These are phyloP conservation scores for Fusarium brachygibbosum DNA, from an alignment of 2,329 filamentous ascomycete species.

Conservation along the genomic window DNA sequence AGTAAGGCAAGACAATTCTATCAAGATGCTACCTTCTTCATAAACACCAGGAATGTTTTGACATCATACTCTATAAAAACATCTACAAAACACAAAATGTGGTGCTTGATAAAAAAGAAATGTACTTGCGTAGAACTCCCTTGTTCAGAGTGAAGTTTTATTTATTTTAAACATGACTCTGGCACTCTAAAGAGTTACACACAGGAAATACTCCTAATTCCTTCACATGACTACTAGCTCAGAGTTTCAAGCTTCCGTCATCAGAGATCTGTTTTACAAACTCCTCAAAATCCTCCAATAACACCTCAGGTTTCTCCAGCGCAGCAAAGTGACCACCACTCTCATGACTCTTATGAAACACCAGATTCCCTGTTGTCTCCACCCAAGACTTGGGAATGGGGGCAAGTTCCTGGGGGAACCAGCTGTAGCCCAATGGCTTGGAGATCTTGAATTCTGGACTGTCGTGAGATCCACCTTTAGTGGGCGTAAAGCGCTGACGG, in stretches of 20 bases:
- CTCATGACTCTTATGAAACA: not conserved
- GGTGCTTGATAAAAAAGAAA: too few relatives aligned
- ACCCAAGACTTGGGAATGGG: constrained; percentile 13
- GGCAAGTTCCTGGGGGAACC: constrained; percentile 12
- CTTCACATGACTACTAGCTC: rapidly evolving
- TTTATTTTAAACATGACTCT: too few relatives aligned
- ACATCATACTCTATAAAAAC: rapidly evolving
- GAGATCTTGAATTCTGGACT: not conserved
- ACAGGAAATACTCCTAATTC: too few relatives aligned
- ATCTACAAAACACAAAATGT: too few relatives aligned
- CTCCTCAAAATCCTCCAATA: constrained; percentile 5
- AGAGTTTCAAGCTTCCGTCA: constrained; percentile 4
- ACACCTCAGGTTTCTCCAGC: not conserved
- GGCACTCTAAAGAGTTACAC: too few relatives aligned
- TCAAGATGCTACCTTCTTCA: not conserved
- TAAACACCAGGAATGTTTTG: rapidly evolving
- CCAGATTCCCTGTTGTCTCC: not conserved
- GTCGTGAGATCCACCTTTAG: rapidly evolving
- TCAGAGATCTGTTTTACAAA: constrained; percentile 10
- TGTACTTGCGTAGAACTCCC: too few relatives aligned
- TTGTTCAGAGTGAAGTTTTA: too few relatives aligned
- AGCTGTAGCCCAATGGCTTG: constrained; percentile 21
- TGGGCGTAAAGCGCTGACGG: not conserved
- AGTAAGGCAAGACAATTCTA: not conserved
- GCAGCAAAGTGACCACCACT: constrained; percentile 13